Percentiles rank a stretch among this genome's conserved stretches.
phyloP scores from a whole-genome alignment of 371 early-diverging fungal genomes.

The Rhizopus delemar region DNA sequence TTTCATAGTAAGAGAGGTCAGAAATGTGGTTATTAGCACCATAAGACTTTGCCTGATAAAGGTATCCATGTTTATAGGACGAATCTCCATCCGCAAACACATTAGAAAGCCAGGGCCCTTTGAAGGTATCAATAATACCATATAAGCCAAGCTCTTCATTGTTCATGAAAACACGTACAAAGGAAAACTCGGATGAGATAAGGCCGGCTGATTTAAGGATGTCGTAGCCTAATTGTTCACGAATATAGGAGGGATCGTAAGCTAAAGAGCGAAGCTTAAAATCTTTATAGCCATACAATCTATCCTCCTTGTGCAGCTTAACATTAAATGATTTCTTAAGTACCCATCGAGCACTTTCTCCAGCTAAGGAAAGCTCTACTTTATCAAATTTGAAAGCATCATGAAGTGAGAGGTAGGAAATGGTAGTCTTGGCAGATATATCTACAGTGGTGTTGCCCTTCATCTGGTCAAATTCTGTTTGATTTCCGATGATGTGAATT shows the following conservation, averaged over 20 bases:
- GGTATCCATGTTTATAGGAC: constrained; percentile 31
- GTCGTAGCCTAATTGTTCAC: constrained; percentile 37
- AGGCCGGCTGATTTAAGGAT: constrained; percentile 29
- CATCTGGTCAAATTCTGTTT: constrained; percentile 16
- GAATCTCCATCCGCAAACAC: constrained; percentile 35
- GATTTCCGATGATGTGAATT: constrained; percentile 17
- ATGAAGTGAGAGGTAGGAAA: constrained; percentile 24
- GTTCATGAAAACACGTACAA: constrained; percentile 36
- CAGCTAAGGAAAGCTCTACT: constrained; percentile 26
- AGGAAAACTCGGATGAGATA: constrained; percentile 26
- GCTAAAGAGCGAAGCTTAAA: constrained; percentile 37
- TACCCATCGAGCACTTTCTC: constrained; percentile 33
- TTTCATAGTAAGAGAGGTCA: constrained; percentile 23
- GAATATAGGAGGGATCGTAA: constrained; percentile 41
- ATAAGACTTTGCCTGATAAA: constrained; percentile 32
- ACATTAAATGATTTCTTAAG: constrained; percentile 30
- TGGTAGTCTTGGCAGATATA: constrained; percentile 7
- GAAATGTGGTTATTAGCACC: constrained; percentile 5
- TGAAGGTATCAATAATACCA: constrained; percentile 36
- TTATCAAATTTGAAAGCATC: constrained; percentile 13
- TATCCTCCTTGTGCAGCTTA: constrained; percentile 19
- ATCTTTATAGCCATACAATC: constrained; percentile 30
- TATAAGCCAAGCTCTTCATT: constrained; percentile 40
- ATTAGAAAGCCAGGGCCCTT: constrained; percentile 43
- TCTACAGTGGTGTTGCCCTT: constrained; percentile 4